Evolutionary conservation across 441 rosid species (phyloP).

Genomic region (Euphorbia celastroides): DNA sequence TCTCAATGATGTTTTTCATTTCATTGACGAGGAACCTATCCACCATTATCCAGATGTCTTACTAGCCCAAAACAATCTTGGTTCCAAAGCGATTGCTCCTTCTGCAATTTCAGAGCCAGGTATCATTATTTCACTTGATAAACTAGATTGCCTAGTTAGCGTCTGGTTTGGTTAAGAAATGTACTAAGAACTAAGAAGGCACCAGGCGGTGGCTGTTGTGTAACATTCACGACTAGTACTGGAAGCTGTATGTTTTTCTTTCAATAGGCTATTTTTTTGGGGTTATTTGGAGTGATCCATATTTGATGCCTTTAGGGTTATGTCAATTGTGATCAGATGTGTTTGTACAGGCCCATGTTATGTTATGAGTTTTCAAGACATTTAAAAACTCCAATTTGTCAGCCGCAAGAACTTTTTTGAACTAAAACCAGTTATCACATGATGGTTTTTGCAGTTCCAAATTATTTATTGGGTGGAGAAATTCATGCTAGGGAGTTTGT

Average conservation of each 20-base stretch:
- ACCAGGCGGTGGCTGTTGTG: not conserved
- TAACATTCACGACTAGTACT: not conserved
- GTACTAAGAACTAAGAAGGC: not conserved
- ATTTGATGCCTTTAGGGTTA: not conserved
- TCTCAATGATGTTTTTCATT: conserved; percentile 80
- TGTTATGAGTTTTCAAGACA: not conserved
- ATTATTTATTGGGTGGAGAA: conserved; percentile 47
- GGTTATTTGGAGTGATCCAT: not conserved
- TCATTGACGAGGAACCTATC: conserved; percentile 53
- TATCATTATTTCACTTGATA: conserved; percentile 15
- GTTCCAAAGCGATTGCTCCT: conserved; percentile 32
- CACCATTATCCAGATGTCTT: conserved; percentile 46
- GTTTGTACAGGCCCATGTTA: not conserved
- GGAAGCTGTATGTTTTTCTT: not conserved
- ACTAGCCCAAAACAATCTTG: conserved; percentile 36
- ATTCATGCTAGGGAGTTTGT: conserved; percentile 36
- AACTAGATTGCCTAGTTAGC: not conserved
- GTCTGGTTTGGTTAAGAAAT: too few relatives aligned
- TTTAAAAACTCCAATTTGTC: not conserved
- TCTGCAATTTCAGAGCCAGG: conserved; percentile 42
- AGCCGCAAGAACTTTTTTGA: not conserved
- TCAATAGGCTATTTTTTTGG: not conserved
- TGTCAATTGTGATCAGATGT: not conserved
- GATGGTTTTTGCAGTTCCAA: conserved; percentile 36
- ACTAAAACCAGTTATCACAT: conserved; percentile 1